Base-by-base conservation (phyloP, 805 yeast species). In the Komagataella pseudopastoris region DNA sequence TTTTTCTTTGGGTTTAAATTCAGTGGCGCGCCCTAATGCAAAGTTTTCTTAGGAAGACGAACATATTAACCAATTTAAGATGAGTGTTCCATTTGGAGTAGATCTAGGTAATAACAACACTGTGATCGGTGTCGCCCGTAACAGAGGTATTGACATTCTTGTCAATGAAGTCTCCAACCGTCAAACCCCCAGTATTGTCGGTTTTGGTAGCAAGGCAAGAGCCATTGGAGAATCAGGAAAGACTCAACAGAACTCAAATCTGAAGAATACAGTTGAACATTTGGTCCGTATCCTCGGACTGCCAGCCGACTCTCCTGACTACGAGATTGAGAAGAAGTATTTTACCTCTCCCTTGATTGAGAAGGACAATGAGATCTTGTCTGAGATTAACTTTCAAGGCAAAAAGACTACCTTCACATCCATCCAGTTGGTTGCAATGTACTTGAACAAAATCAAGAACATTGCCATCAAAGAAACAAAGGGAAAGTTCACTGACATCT, bases 121-220 rank as follows among this genome's bases (percentile, higher is more conserved):
- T 57, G 97, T 91, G 60, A 79, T 91, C 67, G 98, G 95, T 46
- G 85, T 95, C 67, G 99, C 99, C 56, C 85, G 91, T 70, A 93
- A 91, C 81, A 84, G 98, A 76, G 98, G 98, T 66, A 93, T 93
- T 66, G 99, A 93, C 71, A 84, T 93, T 63, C 88, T 93, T 63
- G 98, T 93, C 73, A 93, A 93, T 69, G 99, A 93, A 73, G 98
- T 93, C 49, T 90, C 98, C 53, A 93, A 93, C 84, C 85, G 99
- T 72, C 71, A 95, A 59, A 93, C 99, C 39, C 99, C 99, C 58
- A 66, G 80, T 18, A 68, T 71, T 58, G 93, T 93, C 60, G 98
- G 96, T 39, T 93, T 93, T 61, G 97, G 97, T 60, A 67, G 65
- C 58, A 88, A 86, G 72, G 83, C 80, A 78, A 83, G 99, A 75